phyloP scores from a whole-genome alignment of 495 filamentous ascomycete species.

The Podospora australis region DNA sequence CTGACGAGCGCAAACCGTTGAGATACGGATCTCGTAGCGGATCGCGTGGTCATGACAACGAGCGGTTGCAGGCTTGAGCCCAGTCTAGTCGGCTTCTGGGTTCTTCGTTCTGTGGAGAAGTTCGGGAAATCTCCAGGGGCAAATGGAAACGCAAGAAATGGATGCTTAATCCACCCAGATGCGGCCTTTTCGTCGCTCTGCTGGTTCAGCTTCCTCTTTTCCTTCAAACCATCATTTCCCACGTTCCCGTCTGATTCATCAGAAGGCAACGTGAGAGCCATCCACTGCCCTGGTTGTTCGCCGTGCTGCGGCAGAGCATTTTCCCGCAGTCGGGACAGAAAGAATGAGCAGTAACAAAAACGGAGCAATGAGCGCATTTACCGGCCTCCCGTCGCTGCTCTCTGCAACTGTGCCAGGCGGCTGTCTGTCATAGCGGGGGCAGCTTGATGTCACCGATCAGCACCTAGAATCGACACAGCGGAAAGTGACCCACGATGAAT shows the following conservation, averaged over 20 bases:
- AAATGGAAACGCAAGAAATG: conserved; percentile 3
- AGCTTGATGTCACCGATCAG: conserved; percentile 20
- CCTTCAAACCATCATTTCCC: too few species aligned
- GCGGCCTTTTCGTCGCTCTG: conserved; percentile 9
- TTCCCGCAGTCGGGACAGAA: too few species aligned
- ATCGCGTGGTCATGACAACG: conserved; percentile 2
- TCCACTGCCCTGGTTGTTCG: too few species aligned
- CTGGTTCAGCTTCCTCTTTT: too few species aligned
- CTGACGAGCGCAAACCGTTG: not conserved
- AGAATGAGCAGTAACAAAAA: too few species aligned
- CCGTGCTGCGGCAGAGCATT: too few species aligned
- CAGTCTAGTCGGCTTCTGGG: not conserved
- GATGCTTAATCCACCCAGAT: conserved; percentile 7
- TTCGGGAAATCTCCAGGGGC: conserved; percentile 7
- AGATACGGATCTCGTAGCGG: not conserved
- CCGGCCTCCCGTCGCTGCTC: conserved; percentile 5
- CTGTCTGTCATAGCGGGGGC: conserved; percentile 2
- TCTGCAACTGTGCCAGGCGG: too few species aligned
- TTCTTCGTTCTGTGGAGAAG: conserved; percentile 4
- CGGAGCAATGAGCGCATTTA: too few species aligned
- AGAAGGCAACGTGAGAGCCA: too few species aligned
- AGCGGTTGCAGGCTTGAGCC: not conserved
- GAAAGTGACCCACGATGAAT: conserved; percentile 1
- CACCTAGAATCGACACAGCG: too few species aligned
- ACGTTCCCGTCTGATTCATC: too few species aligned